These are phyloP conservation scores for Eimeria sp. DNA, from an alignment of 169 alveolate genomes.

Conservation along the genomic window DNA sequence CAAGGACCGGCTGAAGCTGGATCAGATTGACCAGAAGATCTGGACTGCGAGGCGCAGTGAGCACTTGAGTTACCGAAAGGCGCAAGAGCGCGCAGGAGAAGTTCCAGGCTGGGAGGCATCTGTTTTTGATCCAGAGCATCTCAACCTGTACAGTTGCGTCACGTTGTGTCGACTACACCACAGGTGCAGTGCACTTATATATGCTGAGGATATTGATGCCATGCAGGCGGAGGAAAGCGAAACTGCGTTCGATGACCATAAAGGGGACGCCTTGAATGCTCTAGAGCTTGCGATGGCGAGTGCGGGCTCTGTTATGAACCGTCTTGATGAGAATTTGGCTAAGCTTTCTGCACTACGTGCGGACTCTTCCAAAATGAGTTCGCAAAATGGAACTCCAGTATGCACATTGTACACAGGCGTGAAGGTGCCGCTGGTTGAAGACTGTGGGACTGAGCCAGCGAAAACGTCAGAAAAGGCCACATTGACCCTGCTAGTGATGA, in stretches of 20 bases:
- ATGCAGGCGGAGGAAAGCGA: background rate
- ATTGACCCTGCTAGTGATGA: conserved; percentile 20
- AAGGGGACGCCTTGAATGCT: background rate
- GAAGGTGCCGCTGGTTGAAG: conserved; percentile 34
- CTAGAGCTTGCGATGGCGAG: background rate
- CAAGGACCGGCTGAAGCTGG: conserved; percentile 63
- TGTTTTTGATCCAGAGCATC: conserved; percentile 27
- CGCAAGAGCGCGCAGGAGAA: conserved; percentile 15
- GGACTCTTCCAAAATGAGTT: background rate
- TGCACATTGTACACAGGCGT: conserved; percentile 55
- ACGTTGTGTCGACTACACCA: conserved; percentile 32
- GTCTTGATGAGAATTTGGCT: background rate
- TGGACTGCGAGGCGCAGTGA: conserved; percentile 54
- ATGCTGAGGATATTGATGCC: conserved; percentile 32
- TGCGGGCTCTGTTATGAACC: background rate
- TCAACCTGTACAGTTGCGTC: conserved; percentile 49
- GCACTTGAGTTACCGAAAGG: background rate
- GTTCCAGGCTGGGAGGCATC: conserved; percentile 43
- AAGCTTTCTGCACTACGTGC: background rate
- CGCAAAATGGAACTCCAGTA: conserved; percentile 37
- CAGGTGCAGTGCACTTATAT: conserved; percentile 32
- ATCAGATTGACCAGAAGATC: conserved; percentile 9
- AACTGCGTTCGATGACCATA: background rate
- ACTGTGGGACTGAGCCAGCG: conserved; percentile 40
- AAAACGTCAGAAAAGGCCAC: background rate